A percentile compares a stretch with the other conserved stretches of the same genome.
Evolutionary conservation across 2,329 filamentous ascomycete species (phyloP).

Genomic region (Pestalotiopsis sp.): DNA sequence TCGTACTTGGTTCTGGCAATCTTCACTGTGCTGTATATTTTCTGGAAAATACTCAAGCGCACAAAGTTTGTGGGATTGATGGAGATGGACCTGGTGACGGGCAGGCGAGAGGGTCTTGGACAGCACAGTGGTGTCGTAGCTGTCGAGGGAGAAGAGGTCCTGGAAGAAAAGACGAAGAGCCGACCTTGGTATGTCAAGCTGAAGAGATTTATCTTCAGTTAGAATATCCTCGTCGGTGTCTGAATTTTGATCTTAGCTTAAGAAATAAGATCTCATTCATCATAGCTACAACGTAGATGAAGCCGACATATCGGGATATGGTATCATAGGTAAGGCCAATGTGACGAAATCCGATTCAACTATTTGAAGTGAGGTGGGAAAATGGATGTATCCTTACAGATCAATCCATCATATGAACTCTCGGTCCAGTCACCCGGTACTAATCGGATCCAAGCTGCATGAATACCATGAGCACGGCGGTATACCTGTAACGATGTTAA

Average conservation of each 20-base stretch:
- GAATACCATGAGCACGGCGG: conserved; percentile 19
- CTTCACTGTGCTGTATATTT: conserved; percentile 24
- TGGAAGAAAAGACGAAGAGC: background rate
- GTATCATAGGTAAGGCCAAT: background rate
- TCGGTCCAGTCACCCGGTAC: too few relatives aligned
- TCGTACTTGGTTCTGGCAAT: conserved; percentile 27
- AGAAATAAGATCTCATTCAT: background rate
- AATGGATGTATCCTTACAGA: too few relatives aligned
- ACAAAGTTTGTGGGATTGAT: conserved; percentile 21
- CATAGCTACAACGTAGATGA: too few relatives aligned
- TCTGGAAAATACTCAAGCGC: conserved; percentile 27
- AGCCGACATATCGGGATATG: too few relatives aligned
- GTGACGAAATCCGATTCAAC: background rate
- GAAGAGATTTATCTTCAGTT: conserved; percentile 19
- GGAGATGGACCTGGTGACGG: conserved; percentile 25
- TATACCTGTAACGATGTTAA: conserved; percentile 12
- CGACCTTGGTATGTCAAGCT: conserved; percentile 18
- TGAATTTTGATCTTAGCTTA: background rate
- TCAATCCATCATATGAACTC: too few relatives aligned
- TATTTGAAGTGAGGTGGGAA: too few relatives aligned
- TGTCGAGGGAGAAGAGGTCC: conserved; percentile 1
- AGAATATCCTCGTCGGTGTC: background rate
- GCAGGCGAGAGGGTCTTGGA: conserved; percentile 17
- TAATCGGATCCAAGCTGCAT: conserved; percentile 12
- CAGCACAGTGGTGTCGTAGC: background rate